Evolutionary conservation across 306 rosid genomes (phyloP).

Genomic region (Lithocarpus polystachyus): DNA sequence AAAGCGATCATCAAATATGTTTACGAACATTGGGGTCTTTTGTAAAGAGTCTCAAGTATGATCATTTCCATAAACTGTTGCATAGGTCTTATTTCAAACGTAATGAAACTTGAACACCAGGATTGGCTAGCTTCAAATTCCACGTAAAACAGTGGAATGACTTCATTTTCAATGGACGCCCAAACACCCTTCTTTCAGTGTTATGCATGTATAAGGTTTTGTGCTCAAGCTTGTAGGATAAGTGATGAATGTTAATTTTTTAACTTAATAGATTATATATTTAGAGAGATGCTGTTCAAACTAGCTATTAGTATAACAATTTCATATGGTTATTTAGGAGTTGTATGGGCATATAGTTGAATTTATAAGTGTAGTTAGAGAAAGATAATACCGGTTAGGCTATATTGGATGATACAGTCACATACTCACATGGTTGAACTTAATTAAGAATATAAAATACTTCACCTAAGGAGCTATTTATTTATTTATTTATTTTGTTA

Average conservation of each 20-base stretch:
- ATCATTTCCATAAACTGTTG: background rate
- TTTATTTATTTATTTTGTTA: no score
- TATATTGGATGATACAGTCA: no score
- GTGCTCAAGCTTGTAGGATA: background rate
- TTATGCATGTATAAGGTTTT: background rate
- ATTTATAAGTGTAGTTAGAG: no score
- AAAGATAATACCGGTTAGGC: no score
- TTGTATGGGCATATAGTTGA: no score
- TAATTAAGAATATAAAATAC: no score
- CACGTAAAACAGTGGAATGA: conserved; percentile 6
- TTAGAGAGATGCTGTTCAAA: background rate
- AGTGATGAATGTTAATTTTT: background rate
- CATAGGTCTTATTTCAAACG: background rate
- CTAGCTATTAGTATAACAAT: background rate
- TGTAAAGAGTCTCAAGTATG: background rate
- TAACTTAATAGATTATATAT: background rate
- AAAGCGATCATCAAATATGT: background rate
- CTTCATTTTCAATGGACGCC: background rate
- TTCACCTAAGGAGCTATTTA: no score
- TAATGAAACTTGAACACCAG: background rate
- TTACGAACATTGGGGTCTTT: background rate
- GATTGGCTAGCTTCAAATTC: conserved; percentile 7
- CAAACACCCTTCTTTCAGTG: background rate
- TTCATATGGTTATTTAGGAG: no score
- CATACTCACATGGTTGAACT: no score